phyloP scores from a whole-genome alignment of 2,329 filamentous ascomycete species.

The Ascocoryne sarcoides region DNA sequence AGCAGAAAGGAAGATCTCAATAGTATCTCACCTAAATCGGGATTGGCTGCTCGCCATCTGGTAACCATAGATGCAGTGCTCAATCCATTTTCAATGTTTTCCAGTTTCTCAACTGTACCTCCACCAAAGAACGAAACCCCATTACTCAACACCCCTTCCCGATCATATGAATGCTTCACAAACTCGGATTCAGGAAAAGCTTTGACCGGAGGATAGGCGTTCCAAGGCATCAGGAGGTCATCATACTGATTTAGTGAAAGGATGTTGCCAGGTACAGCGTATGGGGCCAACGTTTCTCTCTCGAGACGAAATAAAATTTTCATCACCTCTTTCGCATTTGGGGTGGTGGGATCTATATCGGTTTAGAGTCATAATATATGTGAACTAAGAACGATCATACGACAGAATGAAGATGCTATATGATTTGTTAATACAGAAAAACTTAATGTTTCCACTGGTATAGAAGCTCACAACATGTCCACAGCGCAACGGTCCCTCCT shows the following conservation, averaged over 20 bases:
- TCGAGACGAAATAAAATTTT: slow-evolving; percentile 31
- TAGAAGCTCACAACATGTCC: slow-evolving; percentile 26
- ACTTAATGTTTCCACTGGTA: not conserved
- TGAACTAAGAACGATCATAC: slow-evolving; percentile 7
- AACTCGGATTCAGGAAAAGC: slow-evolving; percentile 29
- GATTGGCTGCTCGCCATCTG: slow-evolving; percentile 32
- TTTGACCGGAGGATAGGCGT: slow-evolving; percentile 18
- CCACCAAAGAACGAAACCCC: slow-evolving; percentile 25
- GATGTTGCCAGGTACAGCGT: slow-evolving; percentile 31
- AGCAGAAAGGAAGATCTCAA: too few species aligned
- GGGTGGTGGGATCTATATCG: slow-evolving; percentile 27
- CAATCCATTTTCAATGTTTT: slow-evolving; percentile 21
- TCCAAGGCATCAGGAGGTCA: slow-evolving; percentile 37
- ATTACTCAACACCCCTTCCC: slow-evolving; percentile 24
- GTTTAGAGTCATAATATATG: slow-evolving; percentile 1
- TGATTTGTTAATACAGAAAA: not conserved
- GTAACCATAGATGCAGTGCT: slow-evolving; percentile 32
- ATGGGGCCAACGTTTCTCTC: slow-evolving; percentile 29
- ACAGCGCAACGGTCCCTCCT: slow-evolving; percentile 40
- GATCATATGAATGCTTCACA: slow-evolving; percentile 31
- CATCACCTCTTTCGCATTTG: slow-evolving; percentile 32
- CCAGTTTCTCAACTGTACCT: slow-evolving; percentile 5
- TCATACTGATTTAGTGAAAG: slow-evolving; percentile 33
- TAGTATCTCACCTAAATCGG: too few species aligned
- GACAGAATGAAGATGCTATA: slow-evolving; percentile 14